phyloP scores from a whole-genome alignment of 148 eudicot species.

The Persicaria tinctoria region DNA sequence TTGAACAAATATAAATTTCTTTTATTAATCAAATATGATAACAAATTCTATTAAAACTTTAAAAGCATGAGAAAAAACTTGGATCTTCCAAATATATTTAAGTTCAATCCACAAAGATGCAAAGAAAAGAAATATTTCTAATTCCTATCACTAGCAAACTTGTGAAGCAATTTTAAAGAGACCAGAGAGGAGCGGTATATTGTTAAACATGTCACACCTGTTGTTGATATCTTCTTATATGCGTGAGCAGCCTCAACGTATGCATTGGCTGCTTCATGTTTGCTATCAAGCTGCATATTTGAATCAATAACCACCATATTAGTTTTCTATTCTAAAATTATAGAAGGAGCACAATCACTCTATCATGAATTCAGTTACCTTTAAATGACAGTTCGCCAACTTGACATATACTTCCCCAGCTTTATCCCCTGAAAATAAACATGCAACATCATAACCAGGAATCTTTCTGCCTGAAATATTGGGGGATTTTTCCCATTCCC shows the following conservation, averaged over 20 bases:
- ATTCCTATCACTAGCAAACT: not conserved
- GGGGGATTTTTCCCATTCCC: not conserved
- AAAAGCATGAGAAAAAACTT: not conserved
- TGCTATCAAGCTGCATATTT: slow-evolving; percentile 44
- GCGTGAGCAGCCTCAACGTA: slow-evolving; percentile 66
- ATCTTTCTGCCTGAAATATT: not conserved
- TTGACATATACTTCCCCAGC: slow-evolving; percentile 51
- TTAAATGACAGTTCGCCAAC: slow-evolving; percentile 49
- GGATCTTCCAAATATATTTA: not conserved
- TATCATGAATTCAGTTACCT: slow-evolving; percentile 24
- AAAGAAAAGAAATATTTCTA: not conserved
- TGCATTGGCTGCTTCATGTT: slow-evolving; percentile 66
- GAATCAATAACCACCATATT: not conserved
- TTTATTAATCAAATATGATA: not conserved
- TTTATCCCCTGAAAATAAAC: slow-evolving; percentile 38
- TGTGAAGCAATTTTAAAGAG: not conserved
- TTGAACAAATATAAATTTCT: not conserved
- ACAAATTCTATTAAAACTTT: not conserved
- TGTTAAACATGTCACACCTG: slow-evolving; percentile 23
- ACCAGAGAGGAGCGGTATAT: not conserved
- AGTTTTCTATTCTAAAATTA: not conserved
- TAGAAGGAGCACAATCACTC: not conserved
- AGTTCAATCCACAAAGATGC: not conserved
- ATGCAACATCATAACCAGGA: not conserved
- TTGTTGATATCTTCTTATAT: slow-evolving; percentile 47